Percentiles rank a stretch among this genome's conserved stretches.
Evolutionary conservation across 345 rosid species (phyloP).

Genomic region (Hibiscus trionum): DNA sequence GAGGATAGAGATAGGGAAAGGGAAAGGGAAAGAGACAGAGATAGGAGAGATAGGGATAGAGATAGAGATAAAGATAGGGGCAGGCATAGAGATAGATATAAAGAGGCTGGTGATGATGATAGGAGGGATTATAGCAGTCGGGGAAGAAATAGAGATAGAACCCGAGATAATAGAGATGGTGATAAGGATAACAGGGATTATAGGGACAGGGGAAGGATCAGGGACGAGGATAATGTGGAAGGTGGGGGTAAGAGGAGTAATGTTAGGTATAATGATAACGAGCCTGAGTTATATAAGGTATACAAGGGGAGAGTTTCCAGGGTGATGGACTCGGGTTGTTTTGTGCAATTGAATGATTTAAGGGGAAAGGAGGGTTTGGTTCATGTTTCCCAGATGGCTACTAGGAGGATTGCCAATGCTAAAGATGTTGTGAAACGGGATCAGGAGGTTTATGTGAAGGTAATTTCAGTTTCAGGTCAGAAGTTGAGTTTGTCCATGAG

Average conservation of each 20-base stretch:
- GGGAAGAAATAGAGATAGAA: constrained; percentile 24
- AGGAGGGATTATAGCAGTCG: constrained; percentile 1
- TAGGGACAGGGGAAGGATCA: constrained; percentile 20
- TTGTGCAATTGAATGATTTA: constrained; percentile 68
- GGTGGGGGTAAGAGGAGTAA: constrained; percentile 11
- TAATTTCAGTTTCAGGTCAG: constrained; percentile 55
- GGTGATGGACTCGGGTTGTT: constrained; percentile 79
- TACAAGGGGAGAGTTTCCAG: constrained; percentile 75
- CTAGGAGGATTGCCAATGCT: constrained; percentile 44
- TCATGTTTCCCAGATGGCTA: constrained; percentile 80
- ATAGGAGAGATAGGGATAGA: constrained; percentile 12
- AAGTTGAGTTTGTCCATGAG: constrained; percentile 60
- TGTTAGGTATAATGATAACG: constrained; percentile 22
- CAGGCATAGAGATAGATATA: constrained; percentile 16
- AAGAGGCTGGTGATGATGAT: constrained; percentile 22
- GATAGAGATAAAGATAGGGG: constrained; percentile 18
- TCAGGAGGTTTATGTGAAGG: constrained; percentile 67
- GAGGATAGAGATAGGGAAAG: constrained; percentile 18
- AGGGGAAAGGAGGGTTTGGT: constrained; percentile 90
- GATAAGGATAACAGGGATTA: constrained; percentile 16
- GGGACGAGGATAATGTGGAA: constrained; percentile 21
- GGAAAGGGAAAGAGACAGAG: constrained; percentile 13
- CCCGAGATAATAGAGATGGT: constrained; percentile 15
- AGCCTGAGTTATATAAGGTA: constrained; percentile 68
- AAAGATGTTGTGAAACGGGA: constrained; percentile 63